phyloP scores from a whole-genome alignment of 2,329 filamentous ascomycete species.

The Botryosphaeria dothidea region DNA sequence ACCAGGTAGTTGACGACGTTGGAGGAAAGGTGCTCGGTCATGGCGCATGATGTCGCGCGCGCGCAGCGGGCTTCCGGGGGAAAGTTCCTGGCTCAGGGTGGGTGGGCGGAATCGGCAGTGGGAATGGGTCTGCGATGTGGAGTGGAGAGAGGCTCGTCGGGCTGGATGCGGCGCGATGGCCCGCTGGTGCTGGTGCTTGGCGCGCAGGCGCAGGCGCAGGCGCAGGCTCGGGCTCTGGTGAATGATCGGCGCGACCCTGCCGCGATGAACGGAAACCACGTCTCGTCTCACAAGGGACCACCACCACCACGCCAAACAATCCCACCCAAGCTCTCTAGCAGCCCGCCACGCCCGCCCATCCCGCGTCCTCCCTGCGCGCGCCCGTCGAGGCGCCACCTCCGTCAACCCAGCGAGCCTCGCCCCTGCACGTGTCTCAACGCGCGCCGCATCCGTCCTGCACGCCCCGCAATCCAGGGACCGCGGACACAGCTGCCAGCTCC shows the following conservation, averaged over 20 bases:
- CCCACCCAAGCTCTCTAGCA: background rate
- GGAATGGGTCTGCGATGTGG: constrained; percentile 6
- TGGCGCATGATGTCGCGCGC: constrained; percentile 39
- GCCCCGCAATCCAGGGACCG: constrained; percentile 5
- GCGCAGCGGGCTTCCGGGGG: constrained; percentile 1
- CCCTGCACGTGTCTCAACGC: background rate
- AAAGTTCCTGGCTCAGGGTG: background rate
- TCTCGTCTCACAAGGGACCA: constrained; percentile 1
- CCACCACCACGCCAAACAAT: background rate
- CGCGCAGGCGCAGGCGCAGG: constrained; percentile 4
- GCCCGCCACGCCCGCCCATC: background rate
- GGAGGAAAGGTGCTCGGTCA: constrained; percentile 51
- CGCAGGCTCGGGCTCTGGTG: background rate
- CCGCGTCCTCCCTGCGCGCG: background rate
- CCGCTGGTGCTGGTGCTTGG: constrained; percentile 17
- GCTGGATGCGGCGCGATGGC: constrained; percentile 17
- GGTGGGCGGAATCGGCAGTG: background rate
- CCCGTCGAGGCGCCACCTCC: background rate
- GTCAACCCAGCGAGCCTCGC: background rate
- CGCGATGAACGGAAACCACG: background rate
- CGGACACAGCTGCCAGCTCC: constrained; percentile 16
- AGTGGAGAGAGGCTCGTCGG: constrained; percentile 17
- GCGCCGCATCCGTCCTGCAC: background rate
- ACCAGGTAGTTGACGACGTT: constrained; percentile 71
- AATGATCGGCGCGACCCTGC: constrained; percentile 13